Conservation (phyloP, 192 early-diverging fungal genomes). For the Entomortierella chlamydospora region DNA sequence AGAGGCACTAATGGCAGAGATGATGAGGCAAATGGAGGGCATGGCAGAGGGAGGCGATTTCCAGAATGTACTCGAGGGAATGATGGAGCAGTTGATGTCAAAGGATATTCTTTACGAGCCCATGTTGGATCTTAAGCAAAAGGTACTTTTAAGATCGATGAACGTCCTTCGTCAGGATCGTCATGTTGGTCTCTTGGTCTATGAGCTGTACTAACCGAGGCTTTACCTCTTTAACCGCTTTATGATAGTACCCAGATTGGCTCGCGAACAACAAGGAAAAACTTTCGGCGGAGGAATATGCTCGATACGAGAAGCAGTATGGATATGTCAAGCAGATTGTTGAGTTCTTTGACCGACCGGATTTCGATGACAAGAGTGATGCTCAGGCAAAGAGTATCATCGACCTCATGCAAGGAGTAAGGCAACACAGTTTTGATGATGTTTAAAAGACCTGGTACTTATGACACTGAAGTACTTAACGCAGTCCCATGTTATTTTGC, state of each 20-base stretch:
- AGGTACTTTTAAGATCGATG: no score
- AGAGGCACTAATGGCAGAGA: conserved; percentile 70
- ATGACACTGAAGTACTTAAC: no score
- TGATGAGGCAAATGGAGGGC: conserved; percentile 89
- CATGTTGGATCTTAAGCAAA: conserved; percentile 87
- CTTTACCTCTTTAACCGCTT: no score
- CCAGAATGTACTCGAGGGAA: conserved; percentile 85
- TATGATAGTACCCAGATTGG: conserved; percentile 96
- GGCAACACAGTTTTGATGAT: no score
- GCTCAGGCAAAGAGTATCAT: conserved; percentile 76
- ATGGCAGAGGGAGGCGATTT: conserved; percentile 83
- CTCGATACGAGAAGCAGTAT: conserved; percentile 84
- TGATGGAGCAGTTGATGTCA: conserved; percentile 93
- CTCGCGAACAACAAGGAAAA: conserved; percentile 80
- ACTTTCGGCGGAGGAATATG: conserved; percentile 76
- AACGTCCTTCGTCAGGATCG: not conserved
- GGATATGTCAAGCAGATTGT: conserved; percentile 85
- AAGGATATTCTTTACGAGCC: conserved; percentile 97
- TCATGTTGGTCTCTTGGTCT: no score
- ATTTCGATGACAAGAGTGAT: conserved; percentile 76
- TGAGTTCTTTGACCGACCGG: conserved; percentile 78
- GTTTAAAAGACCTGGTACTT: no score
- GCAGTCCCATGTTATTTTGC: no score
- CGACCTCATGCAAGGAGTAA: conserved; percentile 93
- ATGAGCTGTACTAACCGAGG: no score